A percentile compares a stretch with the other conserved stretches of the same genome.
phyloP scores from a whole-genome alignment of 345 rosid species.

The Aegle marmelos region DNA sequence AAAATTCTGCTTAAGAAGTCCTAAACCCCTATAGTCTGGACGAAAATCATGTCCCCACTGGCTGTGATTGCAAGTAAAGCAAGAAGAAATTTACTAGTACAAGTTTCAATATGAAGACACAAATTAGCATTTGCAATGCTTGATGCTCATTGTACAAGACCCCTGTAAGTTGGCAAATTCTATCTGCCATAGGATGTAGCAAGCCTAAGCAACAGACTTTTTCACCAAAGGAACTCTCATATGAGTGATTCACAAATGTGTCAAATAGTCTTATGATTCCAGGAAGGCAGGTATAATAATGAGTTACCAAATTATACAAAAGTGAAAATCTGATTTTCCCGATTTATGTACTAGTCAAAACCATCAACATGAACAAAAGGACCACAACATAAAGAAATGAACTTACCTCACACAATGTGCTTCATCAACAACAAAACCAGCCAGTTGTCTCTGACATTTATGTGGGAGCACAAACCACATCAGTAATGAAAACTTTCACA shows the following conservation, averaged over 20 bases:
- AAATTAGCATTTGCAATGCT: background rate
- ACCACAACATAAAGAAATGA: background rate
- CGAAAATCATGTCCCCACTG: constrained; percentile 99
- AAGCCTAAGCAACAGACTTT: background rate
- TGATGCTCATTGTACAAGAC: background rate
- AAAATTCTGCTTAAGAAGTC: constrained; percentile 81
- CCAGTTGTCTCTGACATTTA: constrained; percentile 55
- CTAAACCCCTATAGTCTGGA: constrained; percentile 81
- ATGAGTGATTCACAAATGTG: background rate
- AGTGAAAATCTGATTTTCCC: background rate
- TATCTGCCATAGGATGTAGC: background rate
- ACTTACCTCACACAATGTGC: constrained; percentile 89
- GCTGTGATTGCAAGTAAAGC: constrained; percentile 36
- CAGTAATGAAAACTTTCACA: constrained; percentile 5
- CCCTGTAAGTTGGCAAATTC: background rate
- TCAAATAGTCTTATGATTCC: background rate
- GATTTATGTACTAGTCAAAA: background rate
- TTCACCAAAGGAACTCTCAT: background rate
- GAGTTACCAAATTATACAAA: background rate
- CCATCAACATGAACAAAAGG: background rate
- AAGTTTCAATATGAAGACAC: background rate
- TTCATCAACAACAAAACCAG: constrained; percentile 91
- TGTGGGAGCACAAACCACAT: background rate
- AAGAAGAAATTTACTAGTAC: constrained; percentile 7
- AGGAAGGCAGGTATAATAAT: background rate